Evolutionary conservation across 495 filamentous ascomycete genomes (phyloP).

Genomic region (Delitschia confertaspora): DNA sequence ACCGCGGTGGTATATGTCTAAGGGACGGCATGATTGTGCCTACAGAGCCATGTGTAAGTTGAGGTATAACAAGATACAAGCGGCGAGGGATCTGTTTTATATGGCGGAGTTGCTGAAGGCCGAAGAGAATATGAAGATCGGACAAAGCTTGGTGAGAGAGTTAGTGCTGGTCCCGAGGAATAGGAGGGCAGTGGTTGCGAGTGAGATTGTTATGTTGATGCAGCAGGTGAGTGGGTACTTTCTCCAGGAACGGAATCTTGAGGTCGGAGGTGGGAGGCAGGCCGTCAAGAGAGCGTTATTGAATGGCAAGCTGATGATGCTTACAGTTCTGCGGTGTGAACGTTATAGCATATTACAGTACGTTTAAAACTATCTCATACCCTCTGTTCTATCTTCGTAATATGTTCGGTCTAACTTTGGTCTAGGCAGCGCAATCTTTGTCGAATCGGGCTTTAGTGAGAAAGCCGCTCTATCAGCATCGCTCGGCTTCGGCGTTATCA

Average conservation of each 20-base stretch:
- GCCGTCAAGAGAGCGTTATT: too few species aligned
- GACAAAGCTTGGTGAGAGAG: constrained; percentile 56
- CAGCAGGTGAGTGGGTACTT: constrained; percentile 52
- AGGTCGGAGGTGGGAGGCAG: too few species aligned
- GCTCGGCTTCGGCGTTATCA: constrained; percentile 69
- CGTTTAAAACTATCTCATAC: too few species aligned
- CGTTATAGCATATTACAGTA: constrained; percentile 52
- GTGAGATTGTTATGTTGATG: constrained; percentile 76
- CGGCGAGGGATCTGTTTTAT: constrained; percentile 74
- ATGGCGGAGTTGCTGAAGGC: constrained; percentile 64
- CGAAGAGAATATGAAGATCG: constrained; percentile 52
- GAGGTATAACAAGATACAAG: constrained; percentile 63
- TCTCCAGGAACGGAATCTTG: too few species aligned
- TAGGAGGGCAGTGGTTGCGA: constrained; percentile 65
- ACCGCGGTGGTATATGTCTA: constrained; percentile 71
- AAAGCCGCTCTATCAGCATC: constrained; percentile 55
- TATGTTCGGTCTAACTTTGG: too few species aligned
- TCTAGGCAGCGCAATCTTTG: constrained; percentile 49
- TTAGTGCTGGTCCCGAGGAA: constrained; percentile 68
- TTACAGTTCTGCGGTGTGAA: constrained; percentile 36
- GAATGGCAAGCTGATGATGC: constrained; percentile 27
- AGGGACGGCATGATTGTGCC: constrained; percentile 48
- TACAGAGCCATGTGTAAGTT: constrained; percentile 58
- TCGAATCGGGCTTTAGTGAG: constrained; percentile 42
- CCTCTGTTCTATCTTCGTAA: too few species aligned